Evolutionary conservation across 257 asterid genomes (phyloP).

Genomic region (Primulina tabacum): DNA sequence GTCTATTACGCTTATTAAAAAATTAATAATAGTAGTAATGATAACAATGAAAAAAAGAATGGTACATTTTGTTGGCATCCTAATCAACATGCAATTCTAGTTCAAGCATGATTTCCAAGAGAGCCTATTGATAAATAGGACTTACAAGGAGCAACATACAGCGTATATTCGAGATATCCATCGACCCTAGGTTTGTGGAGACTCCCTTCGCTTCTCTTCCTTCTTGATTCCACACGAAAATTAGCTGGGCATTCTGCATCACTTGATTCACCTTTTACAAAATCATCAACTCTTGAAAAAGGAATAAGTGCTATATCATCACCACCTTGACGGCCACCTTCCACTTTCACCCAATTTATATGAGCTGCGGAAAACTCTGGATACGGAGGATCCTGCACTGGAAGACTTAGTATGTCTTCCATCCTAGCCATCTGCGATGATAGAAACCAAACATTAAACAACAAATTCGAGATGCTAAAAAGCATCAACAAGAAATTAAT

Average conservation of each 20-base stretch:
- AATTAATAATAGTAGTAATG: too few relatives aligned
- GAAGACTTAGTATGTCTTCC: conserved; percentile 55
- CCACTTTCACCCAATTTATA: conserved; percentile 53
- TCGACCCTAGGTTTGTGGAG: conserved; percentile 52
- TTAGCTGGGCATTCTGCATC: conserved; percentile 51
- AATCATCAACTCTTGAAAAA: conserved; percentile 49
- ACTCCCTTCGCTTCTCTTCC: conserved; percentile 55
- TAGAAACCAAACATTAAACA: not conserved
- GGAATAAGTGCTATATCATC: conserved; percentile 54
- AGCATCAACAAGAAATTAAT: not conserved
- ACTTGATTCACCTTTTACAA: conserved; percentile 51
- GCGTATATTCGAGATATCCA: conserved; percentile 60
- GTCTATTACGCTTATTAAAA: too few relatives aligned
- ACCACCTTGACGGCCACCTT: conserved; percentile 60
- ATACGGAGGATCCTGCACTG: conserved; percentile 52
- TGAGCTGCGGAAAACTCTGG: conserved; percentile 48
- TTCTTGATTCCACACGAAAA: conserved; percentile 51
- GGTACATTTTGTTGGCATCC: not conserved
- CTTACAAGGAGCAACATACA: conserved; percentile 49
- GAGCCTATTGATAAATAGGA: conserved; percentile 19
- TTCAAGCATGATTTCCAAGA: conserved; percentile 22
- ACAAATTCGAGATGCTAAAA: conserved; percentile 4
- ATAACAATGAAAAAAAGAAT: not conserved
- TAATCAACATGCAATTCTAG: conserved; percentile 2
- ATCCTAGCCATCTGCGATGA: conserved; percentile 43